A percentile compares a stretch with the other conserved stretches of the same genome.
Evolutionary conservation across 805 yeast genomes (phyloP).

Genomic region (Aciculoconidium aculeatum): DNA sequence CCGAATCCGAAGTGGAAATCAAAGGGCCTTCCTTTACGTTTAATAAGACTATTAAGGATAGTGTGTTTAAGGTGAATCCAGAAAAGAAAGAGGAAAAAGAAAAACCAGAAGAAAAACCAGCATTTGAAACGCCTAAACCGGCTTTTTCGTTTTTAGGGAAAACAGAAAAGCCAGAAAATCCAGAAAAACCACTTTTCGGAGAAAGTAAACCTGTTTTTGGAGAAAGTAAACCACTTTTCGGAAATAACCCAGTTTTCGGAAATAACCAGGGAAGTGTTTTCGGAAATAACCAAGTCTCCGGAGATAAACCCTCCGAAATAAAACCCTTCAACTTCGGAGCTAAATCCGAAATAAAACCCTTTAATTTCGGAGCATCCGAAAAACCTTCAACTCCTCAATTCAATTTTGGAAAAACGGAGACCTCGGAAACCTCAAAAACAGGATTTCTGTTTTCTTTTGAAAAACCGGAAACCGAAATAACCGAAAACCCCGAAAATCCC

Average conservation of each 20-base stretch:
- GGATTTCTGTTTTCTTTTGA: conserved; percentile 6
- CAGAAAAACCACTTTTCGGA: conserved; percentile 8
- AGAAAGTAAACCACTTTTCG: not conserved
- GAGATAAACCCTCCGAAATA: not conserved
- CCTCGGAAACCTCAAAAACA: conserved; percentile 6
- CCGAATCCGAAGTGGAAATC: conserved; percentile 58
- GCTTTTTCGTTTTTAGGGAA: conserved; percentile 10
- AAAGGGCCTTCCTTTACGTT: conserved; percentile 67
- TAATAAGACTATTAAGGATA: conserved; percentile 31
- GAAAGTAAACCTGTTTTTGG: not conserved
- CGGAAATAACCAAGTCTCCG: too few relatives aligned
- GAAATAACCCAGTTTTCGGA: too few relatives aligned
- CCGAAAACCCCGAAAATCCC: conserved; percentile 14
- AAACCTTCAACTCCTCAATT: not conserved
- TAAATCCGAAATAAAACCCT: conserved; percentile 8
- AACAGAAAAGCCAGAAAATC: conserved; percentile 5
- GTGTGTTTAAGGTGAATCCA: conserved; percentile 20
- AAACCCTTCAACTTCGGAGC: conserved; percentile 1
- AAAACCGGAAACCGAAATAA: conserved; percentile 9
- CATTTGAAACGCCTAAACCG: conserved; percentile 5
- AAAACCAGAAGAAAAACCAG: conserved; percentile 1
- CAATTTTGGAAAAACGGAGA: conserved; percentile 1
- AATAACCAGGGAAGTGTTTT: too few relatives aligned
- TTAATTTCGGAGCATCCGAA: conserved; percentile 11
- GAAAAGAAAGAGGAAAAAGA: conserved; percentile 1